phyloP scores from a whole-genome alignment of 306 rosid genomes.

The Myrica gale region DNA sequence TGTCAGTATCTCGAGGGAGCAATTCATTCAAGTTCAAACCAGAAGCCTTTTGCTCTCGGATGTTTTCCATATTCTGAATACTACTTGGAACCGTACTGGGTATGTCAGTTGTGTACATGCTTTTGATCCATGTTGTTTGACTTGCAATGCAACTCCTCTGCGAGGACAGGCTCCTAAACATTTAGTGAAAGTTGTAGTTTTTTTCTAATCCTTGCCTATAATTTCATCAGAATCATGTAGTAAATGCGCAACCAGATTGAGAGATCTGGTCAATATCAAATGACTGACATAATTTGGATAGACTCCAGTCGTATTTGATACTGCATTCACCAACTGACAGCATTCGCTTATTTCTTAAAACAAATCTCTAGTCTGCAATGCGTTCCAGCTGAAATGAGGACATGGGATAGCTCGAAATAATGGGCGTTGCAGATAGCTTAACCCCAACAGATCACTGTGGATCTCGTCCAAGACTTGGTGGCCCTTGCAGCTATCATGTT shows the following conservation, averaged over 20 bases:
- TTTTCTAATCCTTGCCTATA: no score
- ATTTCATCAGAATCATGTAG: no score
- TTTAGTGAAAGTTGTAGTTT: no score
- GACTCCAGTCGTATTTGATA: not conserved
- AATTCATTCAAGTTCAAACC: conserved; percentile 54
- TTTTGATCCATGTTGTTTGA: conserved; percentile 19
- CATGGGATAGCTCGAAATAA: not conserved
- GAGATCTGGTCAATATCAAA: not conserved
- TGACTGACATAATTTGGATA: not conserved
- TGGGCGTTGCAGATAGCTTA: not conserved
- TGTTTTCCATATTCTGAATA: conserved; percentile 35
- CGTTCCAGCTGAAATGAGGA: no score
- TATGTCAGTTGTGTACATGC: conserved; percentile 12
- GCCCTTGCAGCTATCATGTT: not conserved
- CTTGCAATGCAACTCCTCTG: conserved; percentile 5
- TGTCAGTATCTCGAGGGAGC: conserved; percentile 41
- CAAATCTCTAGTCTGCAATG: no score
- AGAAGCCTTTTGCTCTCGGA: conserved; percentile 30
- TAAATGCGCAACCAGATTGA: not conserved
- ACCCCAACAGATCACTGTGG: not conserved
- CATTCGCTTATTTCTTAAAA: no score
- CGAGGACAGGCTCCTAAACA: no score
- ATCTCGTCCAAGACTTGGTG: not conserved
- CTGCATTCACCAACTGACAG: not conserved
- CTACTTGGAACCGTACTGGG: conserved; percentile 39